Evolutionary conservation across 352 stramenopile species (phyloP).

Genomic region (Pythium plurisporium): DNA sequence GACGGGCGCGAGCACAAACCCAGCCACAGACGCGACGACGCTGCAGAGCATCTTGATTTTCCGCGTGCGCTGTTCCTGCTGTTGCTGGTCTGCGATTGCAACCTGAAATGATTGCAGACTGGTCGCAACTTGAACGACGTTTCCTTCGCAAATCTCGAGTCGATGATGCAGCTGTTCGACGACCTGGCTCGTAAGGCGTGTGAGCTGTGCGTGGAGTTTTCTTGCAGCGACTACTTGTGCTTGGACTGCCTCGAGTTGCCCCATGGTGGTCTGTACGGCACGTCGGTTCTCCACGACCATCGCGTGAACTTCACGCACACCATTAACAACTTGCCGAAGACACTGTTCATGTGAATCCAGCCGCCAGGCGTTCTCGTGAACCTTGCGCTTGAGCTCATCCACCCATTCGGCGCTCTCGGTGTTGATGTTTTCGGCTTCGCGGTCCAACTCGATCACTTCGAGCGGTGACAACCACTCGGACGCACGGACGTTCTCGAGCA

Average conservation of each 20-base stretch:
- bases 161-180: slow-evolving; percentile 12
- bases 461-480: slow-evolving; percentile 7
- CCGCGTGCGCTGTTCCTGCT: slow-evolving; percentile 21
- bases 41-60: slow-evolving; percentile 22
- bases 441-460: slow-evolving; percentile 25
- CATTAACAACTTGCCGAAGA: slow-evolving; percentile 14
- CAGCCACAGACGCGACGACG: slow-evolving; percentile 17
- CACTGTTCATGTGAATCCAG: slow-evolving; percentile 20
- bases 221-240: slow-evolving; percentile 1
- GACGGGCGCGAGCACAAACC: slow-evolving; percentile 23
- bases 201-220: slow-evolving; percentile 8
- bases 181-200: neutral
- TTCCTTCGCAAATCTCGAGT: slow-evolving; percentile 16
- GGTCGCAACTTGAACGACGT: slow-evolving; percentile 15
- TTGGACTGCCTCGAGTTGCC: slow-evolving; percentile 8
- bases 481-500: slow-evolving; percentile 22
- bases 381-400: slow-evolving; percentile 25
- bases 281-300: slow-evolving; percentile 18
- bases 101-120: slow-evolving; percentile 14
- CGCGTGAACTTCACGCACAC: slow-evolving; percentile 11
- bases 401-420: slow-evolving; percentile 34
- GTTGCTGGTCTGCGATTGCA: slow-evolving; percentile 5
- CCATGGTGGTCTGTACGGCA: neutral
- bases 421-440: slow-evolving; percentile 34
- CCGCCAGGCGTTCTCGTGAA: slow-evolving; percentile 21